These are phyloP conservation scores for Fusarium floridanum DNA, from an alignment of 2,329 filamentous ascomycete genomes.

Conservation along the genomic window DNA sequence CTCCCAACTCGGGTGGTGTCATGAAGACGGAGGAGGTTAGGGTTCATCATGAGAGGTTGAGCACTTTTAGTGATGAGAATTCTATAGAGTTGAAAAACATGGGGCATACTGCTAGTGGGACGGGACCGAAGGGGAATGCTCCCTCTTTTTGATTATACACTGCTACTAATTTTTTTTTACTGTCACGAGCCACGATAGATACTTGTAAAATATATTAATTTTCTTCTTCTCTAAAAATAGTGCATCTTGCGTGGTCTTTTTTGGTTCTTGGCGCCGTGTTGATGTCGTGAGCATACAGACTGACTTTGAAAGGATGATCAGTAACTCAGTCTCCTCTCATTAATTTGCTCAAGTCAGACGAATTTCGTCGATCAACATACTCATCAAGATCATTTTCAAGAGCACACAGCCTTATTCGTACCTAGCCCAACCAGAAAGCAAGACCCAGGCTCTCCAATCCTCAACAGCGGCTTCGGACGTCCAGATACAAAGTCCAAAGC, in stretches of 20 bases:
- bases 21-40: conserved; percentile 50
- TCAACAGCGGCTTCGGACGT: not conserved
- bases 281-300: not conserved
- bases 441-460: not conserved
- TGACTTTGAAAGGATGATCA: not conserved
- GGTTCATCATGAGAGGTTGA: conserved; percentile 42
- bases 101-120: not conserved
- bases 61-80: conserved; percentile 34
- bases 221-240: not conserved
- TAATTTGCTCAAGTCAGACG: not conserved
- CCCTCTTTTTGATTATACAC: not conserved
- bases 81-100: conserved; percentile 40
- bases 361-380: not conserved
- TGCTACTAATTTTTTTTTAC: not conserved
- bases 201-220: not conserved
- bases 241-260: no score
- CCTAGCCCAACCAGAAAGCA: not conserved
- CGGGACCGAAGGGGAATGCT: not conserved
- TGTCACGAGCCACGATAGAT: not conserved
- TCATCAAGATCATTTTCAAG: not conserved
- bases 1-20: conserved; percentile 37
- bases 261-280: not conserved
- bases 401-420: not conserved
- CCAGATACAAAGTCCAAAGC: not conserved
- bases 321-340: not conserved